Conservation (phyloP, 2,329 filamentous ascomycete species). For the Fusarium subtropicale region DNA sequence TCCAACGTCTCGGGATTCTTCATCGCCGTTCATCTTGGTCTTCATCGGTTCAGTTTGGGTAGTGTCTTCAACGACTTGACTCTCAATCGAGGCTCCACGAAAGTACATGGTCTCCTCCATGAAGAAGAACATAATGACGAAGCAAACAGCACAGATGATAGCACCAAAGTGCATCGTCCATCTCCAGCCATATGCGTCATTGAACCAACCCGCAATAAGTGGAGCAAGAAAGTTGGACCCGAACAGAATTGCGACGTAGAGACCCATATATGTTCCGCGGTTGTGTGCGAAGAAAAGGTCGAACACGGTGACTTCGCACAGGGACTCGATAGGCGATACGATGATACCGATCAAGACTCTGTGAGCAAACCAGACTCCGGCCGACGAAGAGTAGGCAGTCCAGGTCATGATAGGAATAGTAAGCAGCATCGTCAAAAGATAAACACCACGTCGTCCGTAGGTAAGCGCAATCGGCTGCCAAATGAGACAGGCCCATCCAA, state of each 20-base stretch:
- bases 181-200: not conserved
- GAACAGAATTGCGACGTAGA: slow-evolving; percentile 1
- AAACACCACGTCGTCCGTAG: slow-evolving; percentile 1
- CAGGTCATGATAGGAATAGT: slow-evolving; percentile 4
- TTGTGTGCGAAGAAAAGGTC: slow-evolving; percentile 12
- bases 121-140: not conserved
- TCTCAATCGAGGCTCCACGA: not conserved
- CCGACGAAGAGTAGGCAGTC: not conserved
- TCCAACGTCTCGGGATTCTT: not conserved
- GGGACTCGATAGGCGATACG: not conserved
- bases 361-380: slow-evolving; percentile 2
- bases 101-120: slow-evolving; percentile 17
- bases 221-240: slow-evolving; percentile 6
- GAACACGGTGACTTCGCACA: slow-evolving; percentile 1
- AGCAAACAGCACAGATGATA: not conserved
- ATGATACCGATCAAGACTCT: not conserved
- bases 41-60: not conserved
- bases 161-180: slow-evolving; percentile 4
- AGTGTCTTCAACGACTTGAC: not conserved
- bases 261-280: slow-evolving; percentile 5
- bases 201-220: slow-evolving; percentile 1
- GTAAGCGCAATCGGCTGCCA: slow-evolving; percentile 3
- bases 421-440: not conserved
- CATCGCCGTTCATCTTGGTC: not conserved
- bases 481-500: not conserved